A percentile compares a stretch with the other conserved stretches of the same genome.
Conservation (phyloP, 306 rosid species). For the Sechiopsis laciniata region DNA sequence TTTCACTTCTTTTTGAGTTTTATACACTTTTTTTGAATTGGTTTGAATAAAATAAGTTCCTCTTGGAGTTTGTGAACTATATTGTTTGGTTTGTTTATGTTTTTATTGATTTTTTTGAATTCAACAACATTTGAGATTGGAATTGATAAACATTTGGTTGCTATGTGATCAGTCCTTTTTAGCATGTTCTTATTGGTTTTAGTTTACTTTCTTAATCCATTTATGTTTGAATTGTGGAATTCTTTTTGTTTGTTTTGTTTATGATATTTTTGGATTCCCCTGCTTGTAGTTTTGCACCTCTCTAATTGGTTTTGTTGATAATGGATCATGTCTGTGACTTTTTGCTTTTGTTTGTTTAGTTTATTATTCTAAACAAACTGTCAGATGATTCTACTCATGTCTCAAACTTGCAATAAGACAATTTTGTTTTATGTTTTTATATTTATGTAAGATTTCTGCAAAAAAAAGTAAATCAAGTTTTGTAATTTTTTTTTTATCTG, state of each 20-base stretch:
- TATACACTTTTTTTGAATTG: not conserved
- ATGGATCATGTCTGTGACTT: not conserved
- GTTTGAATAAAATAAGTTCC: not conserved
- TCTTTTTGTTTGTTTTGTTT: no score
- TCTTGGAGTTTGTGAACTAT: conserved; percentile 9
- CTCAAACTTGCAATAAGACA: no score
- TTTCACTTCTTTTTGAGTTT: not conserved
- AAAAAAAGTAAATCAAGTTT: conserved; percentile 21
- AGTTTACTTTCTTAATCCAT: not conserved
- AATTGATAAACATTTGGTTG: no score
- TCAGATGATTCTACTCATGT: not conserved
- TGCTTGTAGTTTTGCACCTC: not conserved
- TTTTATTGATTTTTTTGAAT: not conserved
- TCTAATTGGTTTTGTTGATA: not conserved
- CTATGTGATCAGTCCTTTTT: no score
- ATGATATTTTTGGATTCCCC: no score
- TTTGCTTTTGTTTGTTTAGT: no score
- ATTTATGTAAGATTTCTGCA: not conserved
- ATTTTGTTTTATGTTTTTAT: not conserved
- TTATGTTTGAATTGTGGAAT: not conserved
- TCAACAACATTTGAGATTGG: no score
- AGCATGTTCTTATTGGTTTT: not conserved
- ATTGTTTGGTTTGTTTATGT: conserved; percentile 11
- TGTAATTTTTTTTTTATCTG: not conserved
- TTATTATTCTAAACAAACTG: no score